Evolutionary conservation across 1,139 yeast genomes (phyloP).

Genomic region (Meyerozyma athensensis): DNA sequence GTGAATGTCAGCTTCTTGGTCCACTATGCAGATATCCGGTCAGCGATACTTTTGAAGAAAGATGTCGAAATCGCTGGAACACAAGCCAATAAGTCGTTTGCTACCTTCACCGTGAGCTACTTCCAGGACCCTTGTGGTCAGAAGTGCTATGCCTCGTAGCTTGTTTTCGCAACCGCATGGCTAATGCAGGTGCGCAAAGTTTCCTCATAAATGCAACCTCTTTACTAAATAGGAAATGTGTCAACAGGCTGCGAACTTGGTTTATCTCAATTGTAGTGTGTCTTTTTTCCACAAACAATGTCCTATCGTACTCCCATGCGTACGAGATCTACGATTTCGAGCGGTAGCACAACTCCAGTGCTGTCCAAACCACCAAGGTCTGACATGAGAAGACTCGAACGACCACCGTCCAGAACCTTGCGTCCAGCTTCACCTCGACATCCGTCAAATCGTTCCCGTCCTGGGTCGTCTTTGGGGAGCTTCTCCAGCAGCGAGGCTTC

Average conservation of each 20-base stretch:
- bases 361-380: constrained; percentile 2
- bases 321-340: not conserved
- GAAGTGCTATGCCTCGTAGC: constrained; percentile 22
- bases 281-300: not conserved
- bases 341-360: not conserved
- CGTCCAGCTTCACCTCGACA: constrained; percentile 19
- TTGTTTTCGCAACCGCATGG: not conserved
- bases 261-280: not conserved
- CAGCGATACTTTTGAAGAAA: constrained; percentile 62
- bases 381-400: constrained; percentile 2
- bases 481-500: constrained; percentile 11
- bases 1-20: constrained; percentile 58
- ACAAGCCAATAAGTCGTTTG: constrained; percentile 42
- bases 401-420: constrained; percentile 20
- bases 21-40: constrained; percentile 55
- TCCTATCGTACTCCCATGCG: constrained; percentile 2
- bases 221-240: constrained; percentile 2
- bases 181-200: not conserved
- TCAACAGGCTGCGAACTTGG: not conserved
- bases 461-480: constrained; percentile 35
- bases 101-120: constrained; percentile 61
- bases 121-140: constrained; percentile 66
- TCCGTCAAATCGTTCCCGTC: constrained; percentile 20
- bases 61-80: constrained; percentile 33
- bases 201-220: not conserved